Percentiles rank a stretch among this genome's conserved stretches.
Evolutionary conservation across 768 basidiomycete species (phyloP).

Genomic region (Steccherinum ochraceum): DNA sequence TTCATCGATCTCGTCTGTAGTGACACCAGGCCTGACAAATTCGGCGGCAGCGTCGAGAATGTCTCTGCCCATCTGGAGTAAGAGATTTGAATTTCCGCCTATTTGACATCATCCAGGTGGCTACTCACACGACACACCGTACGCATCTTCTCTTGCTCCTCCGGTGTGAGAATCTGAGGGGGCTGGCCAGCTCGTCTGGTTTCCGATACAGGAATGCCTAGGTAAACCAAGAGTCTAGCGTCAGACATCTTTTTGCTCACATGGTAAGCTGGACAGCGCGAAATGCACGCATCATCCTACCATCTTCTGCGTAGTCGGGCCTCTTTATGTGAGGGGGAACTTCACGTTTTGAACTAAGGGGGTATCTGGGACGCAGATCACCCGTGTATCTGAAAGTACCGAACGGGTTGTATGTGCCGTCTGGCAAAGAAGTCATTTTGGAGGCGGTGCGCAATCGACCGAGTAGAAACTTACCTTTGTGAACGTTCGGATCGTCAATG

Average conservation of each 20-base stretch:
- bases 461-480: constrained; percentile 16
- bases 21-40: constrained; percentile 82
- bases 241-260: constrained; percentile 17
- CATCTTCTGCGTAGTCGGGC: constrained; percentile 82
- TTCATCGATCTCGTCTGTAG: constrained; percentile 91
- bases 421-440: constrained; percentile 28
- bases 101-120: not conserved
- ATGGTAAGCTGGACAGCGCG: constrained; percentile 27
- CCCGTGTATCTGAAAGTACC: constrained; percentile 76
- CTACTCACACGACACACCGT: constrained; percentile 70
- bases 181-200: constrained; percentile 49
- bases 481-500: constrained; percentile 20
- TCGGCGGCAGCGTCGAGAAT: constrained; percentile 92
- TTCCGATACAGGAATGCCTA: constrained; percentile 60
- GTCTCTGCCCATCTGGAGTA: constrained; percentile 72
- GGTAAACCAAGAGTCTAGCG: constrained; percentile 10
- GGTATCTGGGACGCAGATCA: constrained; percentile 74
- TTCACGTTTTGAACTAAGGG: constrained; percentile 68
- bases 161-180: constrained; percentile 55
- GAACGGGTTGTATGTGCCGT: constrained; percentile 78
- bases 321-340: constrained; percentile 80
- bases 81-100: constrained; percentile 6
- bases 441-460: not conserved
- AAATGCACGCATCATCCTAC: constrained; percentile 36
- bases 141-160: constrained; percentile 89